Evolutionary conservation across 768 basidiomycete species (phyloP).

Genomic region (Leccinum boreale): DNA sequence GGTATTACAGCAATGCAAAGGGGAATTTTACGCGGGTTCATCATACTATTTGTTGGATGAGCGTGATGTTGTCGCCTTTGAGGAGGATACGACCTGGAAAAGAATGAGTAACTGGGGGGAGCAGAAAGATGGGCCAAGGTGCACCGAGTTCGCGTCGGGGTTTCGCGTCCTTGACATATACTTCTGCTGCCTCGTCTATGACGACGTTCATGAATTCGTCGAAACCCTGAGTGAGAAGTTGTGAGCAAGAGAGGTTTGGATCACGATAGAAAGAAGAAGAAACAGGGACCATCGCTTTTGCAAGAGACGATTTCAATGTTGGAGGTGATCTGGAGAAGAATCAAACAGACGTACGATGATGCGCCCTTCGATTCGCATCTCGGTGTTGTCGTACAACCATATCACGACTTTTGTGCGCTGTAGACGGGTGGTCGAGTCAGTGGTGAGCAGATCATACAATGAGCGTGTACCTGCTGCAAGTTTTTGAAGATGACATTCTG

Average conservation of each 20-base stretch:
- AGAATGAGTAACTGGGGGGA: background rate
- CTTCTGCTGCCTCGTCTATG: constrained; percentile 89
- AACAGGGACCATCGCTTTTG: constrained; percentile 33
- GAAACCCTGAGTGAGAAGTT: constrained; percentile 65
- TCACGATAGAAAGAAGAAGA: background rate
- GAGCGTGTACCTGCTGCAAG: constrained; percentile 68
- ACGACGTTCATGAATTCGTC: constrained; percentile 99
- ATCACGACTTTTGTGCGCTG: constrained; percentile 84
- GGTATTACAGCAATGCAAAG: constrained; percentile 1
- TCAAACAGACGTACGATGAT: constrained; percentile 75
- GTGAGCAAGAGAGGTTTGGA: constrained; percentile 22
- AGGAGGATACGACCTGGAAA: constrained; percentile 83
- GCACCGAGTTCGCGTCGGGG: constrained; percentile 80
- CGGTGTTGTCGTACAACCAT: constrained; percentile 96
- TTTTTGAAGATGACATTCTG: constrained; percentile 99
- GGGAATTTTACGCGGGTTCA: constrained; percentile 11
- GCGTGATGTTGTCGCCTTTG: constrained; percentile 98
- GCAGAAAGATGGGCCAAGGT: constrained; percentile 20
- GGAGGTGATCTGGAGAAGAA: constrained; percentile 26
- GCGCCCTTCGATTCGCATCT: constrained; percentile 93
- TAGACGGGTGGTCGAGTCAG: constrained; percentile 8
- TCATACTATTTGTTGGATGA: constrained; percentile 72
- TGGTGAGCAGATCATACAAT: constrained; percentile 3
- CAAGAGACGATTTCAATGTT: constrained; percentile 39
- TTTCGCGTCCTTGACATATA: constrained; percentile 87